Evolutionary conservation across 2,329 filamentous ascomycete species (phyloP), one percentile per base, ranked within the genome.

Genomic region (Phialophora tarda): DNA sequence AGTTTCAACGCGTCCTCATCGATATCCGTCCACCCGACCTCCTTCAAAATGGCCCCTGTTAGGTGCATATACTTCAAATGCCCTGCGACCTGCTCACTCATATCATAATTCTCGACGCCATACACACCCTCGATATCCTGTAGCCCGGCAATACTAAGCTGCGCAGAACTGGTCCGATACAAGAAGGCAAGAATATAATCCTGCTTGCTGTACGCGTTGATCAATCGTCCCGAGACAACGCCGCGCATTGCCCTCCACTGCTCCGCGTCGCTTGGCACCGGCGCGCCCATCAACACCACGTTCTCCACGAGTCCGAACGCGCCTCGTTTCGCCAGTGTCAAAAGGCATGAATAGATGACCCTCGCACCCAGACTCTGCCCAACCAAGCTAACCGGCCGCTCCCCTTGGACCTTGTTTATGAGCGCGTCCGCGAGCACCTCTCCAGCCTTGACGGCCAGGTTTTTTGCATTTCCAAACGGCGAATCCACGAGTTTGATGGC

Each of bases 121-220:
- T 86, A 83, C 17, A 93, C 86, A 8, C 83, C 83, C 59, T 85
- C 78, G 24, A 92, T 85, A 44, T 85, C 82, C 74, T 94, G 89
- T 2, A 96, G 79, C 0, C 91, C 92, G 0, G 91, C 91, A 41
- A 94, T 85, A 3, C 91, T 91, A 30, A 89, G 83, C 68, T 91
- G 88, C 38, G 93, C 85, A 63, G 87, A 91, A 34, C 89, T 90
- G 3, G 90, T 88, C 48, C 92, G 86, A 77, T 95, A 94, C n/a
- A 94, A 79, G 74, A 94, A 93, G 0, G 86, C 91, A 1, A 95
- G 84, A 50, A 95, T 87, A 75, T 91, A 91, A 77, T 95, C 91
- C 69, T 92, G 91, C 59, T 88, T 87, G 11, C 89, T 91, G 78
- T 90, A 95, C 12, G 92, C 90, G 71, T 94, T 95, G 71, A 93